Evolutionary conservation across 2,329 filamentous ascomycete genomes (phyloP).

Genomic region (Clarireedia homoeocarpa): DNA sequence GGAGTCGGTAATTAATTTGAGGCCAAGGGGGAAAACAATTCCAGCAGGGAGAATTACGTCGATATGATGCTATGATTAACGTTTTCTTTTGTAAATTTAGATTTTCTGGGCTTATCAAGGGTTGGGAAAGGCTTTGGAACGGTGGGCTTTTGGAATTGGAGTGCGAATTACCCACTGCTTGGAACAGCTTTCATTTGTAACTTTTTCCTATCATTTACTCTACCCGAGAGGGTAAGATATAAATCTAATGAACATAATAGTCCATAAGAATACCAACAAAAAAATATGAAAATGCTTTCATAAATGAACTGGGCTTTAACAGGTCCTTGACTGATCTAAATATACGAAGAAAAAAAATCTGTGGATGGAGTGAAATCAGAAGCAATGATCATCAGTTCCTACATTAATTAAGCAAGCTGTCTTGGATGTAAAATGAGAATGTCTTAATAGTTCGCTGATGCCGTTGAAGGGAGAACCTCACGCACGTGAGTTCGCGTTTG

Average conservation of each 20-base stretch:
- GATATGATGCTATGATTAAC: constrained; percentile 21
- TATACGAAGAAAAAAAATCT: too few relatives aligned
- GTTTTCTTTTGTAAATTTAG: constrained; percentile 5
- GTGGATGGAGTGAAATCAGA: too few relatives aligned
- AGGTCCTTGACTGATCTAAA: neutral
- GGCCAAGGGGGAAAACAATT: constrained; percentile 32
- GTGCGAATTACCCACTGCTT: neutral
- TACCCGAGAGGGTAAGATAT: neutral
- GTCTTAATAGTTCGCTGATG: too few relatives aligned
- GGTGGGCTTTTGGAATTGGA: neutral
- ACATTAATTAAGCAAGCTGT: too few relatives aligned
- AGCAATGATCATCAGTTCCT: too few relatives aligned
- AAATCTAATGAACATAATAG: neutral
- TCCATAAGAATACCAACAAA: neutral
- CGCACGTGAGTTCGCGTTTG: too few relatives aligned
- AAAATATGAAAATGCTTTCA: neutral
- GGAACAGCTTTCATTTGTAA: constrained; percentile 7
- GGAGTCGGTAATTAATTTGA: constrained; percentile 73
- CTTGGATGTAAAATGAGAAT: too few relatives aligned
- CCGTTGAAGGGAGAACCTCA: too few relatives aligned
- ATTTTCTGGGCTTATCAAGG: neutral
- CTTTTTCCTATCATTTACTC: neutral
- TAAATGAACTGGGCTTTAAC: neutral
- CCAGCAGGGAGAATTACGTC: constrained; percentile 27
- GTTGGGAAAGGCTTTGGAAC: neutral